A percentile compares a stretch with the other conserved stretches of the same genome.
Evolutionary conservation across 1,139 yeast species (phyloP).

Genomic region (Candida tetrigidarum): DNA sequence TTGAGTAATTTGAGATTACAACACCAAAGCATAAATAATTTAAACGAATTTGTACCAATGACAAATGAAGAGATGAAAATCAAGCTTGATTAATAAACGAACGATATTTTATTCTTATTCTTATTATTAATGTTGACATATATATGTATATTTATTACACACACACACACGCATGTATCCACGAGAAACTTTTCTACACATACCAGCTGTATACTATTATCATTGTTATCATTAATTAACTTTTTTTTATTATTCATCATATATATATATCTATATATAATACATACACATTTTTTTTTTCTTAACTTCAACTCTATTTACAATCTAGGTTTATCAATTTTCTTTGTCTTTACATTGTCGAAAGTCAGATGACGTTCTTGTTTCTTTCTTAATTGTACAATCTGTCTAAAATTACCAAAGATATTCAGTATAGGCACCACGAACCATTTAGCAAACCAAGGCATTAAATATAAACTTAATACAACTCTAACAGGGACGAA

Average conservation of each 20-base stretch:
- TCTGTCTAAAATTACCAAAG: slow-evolving; percentile 25
- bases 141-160: slow-evolving; percentile 1
- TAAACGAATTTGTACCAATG: slow-evolving; percentile 40
- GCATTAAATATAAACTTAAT: slow-evolving; percentile 62
- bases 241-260: not conserved
- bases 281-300: not conserved
- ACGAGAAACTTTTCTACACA: no score
- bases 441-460: slow-evolving; percentile 65
- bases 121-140: slow-evolving; percentile 1
- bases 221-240: no score
- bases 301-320: slow-evolving; percentile 16
- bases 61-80: slow-evolving; percentile 38
- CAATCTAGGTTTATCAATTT: slow-evolving; percentile 38
- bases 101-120: slow-evolving; percentile 6
- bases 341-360: slow-evolving; percentile 19
- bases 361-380: slow-evolving; percentile 8
- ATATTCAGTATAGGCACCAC: slow-evolving; percentile 55
- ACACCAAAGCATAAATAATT: slow-evolving; percentile 23
- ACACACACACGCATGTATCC: no score
- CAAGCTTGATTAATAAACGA: slow-evolving; percentile 31
- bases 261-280: not conserved
- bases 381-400: slow-evolving; percentile 13
- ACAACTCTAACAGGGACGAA: slow-evolving; percentile 63
- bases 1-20: slow-evolving; percentile 31
- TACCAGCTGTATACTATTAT: slow-evolving; percentile 1